Evolutionary conservation across 2,329 filamentous ascomycete genomes (phyloP).

Genomic region (Septoria linicola): DNA sequence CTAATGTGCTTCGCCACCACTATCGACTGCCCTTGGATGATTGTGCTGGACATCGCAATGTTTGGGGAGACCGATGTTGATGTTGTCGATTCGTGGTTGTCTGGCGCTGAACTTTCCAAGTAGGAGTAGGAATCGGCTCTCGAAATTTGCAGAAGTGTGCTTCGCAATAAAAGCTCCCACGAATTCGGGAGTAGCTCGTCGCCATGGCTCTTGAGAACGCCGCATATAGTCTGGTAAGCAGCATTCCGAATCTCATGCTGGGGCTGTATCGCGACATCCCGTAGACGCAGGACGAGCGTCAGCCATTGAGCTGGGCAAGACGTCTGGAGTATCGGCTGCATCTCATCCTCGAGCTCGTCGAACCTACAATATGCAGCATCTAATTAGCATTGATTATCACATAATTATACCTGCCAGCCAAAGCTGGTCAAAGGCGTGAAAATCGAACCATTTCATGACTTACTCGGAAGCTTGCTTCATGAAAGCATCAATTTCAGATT

Average conservation of each 20-base stretch:
- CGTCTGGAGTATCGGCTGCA: slow-evolving; percentile 15
- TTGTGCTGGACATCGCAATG: slow-evolving; percentile 67
- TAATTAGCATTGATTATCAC: no score
- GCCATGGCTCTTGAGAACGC: slow-evolving; percentile 89
- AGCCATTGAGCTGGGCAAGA: slow-evolving; percentile 68
- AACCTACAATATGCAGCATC: background rate
- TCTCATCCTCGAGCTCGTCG: slow-evolving; percentile 27
- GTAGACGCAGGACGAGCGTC: slow-evolving; percentile 68
- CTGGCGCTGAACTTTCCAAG: slow-evolving; percentile 10
- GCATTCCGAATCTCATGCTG: slow-evolving; percentile 77
- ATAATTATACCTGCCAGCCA: no score
- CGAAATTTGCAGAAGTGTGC: slow-evolving; percentile 76
- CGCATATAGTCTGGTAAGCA: slow-evolving; percentile 84
- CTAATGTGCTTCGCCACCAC: slow-evolving; percentile 76
- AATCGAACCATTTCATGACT: no score
- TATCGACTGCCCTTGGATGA: slow-evolving; percentile 69
- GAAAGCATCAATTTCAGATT: slow-evolving; percentile 37
- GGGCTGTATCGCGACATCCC: slow-evolving; percentile 68
- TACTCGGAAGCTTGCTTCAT: slow-evolving; percentile 21
- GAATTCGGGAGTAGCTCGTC: slow-evolving; percentile 73
- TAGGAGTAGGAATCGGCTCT: slow-evolving; percentile 40
- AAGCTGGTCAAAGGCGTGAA: no score
- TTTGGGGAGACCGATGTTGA: slow-evolving; percentile 16
- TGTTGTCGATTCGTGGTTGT: background rate
- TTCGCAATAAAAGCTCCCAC: slow-evolving; percentile 80